Base-by-base conservation (phyloP, 2,329 filamentous ascomycete species). In the Talaromyces sp. region DNA sequence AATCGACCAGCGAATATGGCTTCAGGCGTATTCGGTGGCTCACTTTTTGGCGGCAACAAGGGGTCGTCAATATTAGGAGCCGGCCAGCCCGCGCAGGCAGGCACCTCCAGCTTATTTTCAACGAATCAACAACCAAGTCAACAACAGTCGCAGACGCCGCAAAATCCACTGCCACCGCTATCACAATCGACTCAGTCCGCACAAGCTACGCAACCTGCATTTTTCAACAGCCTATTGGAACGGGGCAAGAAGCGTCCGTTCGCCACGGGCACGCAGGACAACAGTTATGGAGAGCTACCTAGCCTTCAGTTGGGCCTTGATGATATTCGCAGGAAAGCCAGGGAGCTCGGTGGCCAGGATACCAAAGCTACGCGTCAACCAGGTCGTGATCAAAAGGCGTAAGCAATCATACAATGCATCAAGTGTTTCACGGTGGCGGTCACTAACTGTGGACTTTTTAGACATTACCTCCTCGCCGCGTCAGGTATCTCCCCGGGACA, bases 391-490 rank as follows among this genome's bases (percentile, higher is more conserved):
- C 82, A 76, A 65, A 85, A 84, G 72, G 86, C 86, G 80, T 86
- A 76, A 77, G 83, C 77, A 61, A 54, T 8, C 17, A 29, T 15
- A 51, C 11, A 19, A 38, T 43, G 19, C 47, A 22, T 27, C 19
- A 38, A 53, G 5, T n/a, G 11, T 11, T 34, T 43, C n/a, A 54
- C 5, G 29, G 38, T n/a, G 40, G 40, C 25, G 19, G n/a, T 53
- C 29, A 53, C 36, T 62, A 19, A 62, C 29, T 47, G 38, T 27
- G n/a, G 17, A 27, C n/a, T 60, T 31, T 19, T 49, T 68, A 93
- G 91, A 72, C 94, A 97, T 76, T 97, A 97, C 77, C 84, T 98
- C 47, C 88, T 99, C 59, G 93, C 94, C 31, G 94, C 92, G 7
- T 98, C 95, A 13, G 95, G 95, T 38, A 91, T 99, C 65, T 92